A percentile compares a stretch with the other conserved stretches of the same genome.
Conservation (phyloP, 2,329 filamentous ascomycete species). For the Shiraia sp. region DNA sequence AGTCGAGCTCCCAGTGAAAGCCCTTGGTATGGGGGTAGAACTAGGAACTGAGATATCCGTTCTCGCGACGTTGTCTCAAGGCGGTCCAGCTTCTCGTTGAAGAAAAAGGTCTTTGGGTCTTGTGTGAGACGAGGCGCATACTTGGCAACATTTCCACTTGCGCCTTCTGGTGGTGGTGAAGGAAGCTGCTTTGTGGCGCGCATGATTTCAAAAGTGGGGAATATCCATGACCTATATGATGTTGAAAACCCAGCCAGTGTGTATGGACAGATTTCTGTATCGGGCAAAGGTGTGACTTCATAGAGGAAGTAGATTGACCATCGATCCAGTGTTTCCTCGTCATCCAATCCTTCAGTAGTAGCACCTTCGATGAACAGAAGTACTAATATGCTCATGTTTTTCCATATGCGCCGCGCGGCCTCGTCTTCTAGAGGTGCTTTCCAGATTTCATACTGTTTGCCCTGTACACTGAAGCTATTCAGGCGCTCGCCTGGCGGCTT, state of each 20-base stretch:
- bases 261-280: conserved; percentile 55
- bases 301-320: conserved; percentile 89
- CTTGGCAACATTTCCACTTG: conserved; percentile 47
- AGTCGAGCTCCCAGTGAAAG: conserved; percentile 78
- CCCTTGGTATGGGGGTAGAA: conserved; percentile 84
- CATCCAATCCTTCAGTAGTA: conserved; percentile 71
- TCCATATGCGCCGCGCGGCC: conserved; percentile 70
- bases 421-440: conserved; percentile 72
- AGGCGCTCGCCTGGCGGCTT: conserved; percentile 77
- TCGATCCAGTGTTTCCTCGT: conserved; percentile 71
- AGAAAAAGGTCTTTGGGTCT: conserved; percentile 35
- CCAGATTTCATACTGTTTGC: conserved; percentile 81
- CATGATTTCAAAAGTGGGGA: conserved; percentile 52
- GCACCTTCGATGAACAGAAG: conserved; percentile 93
- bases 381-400: conserved; percentile 80
- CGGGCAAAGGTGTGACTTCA: conserved; percentile 38
- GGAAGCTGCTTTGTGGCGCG: conserved; percentile 41
- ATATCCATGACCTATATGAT: conserved; percentile 81
- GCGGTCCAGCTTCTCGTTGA: conserved; percentile 46
- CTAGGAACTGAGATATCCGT: conserved; percentile 89
- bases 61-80: conserved; percentile 73
- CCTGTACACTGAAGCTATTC: conserved; percentile 63
- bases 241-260: conserved; percentile 88
- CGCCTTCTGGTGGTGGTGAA: conserved; percentile 32
- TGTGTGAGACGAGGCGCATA: conserved; percentile 29